phyloP scores from a whole-genome alignment of 2,329 filamentous ascomycete genomes.

The Xylariaceae sp. region DNA sequence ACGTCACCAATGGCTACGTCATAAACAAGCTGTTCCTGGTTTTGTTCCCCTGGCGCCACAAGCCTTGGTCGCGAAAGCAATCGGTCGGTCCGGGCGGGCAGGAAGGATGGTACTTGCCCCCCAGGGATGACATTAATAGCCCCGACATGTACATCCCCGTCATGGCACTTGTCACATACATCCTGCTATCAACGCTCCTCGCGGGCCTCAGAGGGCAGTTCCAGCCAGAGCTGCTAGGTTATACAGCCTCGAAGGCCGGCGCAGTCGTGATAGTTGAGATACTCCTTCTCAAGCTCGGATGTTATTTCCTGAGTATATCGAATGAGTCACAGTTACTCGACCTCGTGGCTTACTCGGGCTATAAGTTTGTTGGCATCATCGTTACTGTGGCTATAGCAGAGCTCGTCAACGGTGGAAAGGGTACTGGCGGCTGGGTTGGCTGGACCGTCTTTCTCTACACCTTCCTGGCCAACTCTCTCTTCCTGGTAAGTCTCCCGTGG shows the following conservation, averaged over 20 bases:
- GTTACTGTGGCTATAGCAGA: conserved; percentile 77
- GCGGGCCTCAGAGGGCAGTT: conserved; percentile 88
- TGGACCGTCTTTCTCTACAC: conserved; percentile 90
- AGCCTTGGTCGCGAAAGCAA: conserved; percentile 93
- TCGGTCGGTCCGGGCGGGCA: conserved; percentile 63
- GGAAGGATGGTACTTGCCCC: conserved; percentile 77
- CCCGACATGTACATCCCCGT: conserved; percentile 97
- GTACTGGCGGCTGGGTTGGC: conserved; percentile 81
- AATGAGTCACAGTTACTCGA: conserved; percentile 92
- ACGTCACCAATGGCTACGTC: conserved; percentile 96
- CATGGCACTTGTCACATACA: conserved; percentile 97
- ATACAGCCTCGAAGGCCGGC: conserved; percentile 79
- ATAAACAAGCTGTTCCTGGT: conserved; percentile 89
- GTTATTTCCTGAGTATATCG: conserved; percentile 88
- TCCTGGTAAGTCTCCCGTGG: conserved; percentile 62
- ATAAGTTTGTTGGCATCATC: conserved; percentile 98
- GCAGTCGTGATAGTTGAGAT: conserved; percentile 84
- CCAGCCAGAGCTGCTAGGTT: conserved; percentile 86
- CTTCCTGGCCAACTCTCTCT: conserved; percentile 90
- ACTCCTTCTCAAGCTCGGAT: conserved; percentile 81
- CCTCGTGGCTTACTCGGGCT: conserved; percentile 91
- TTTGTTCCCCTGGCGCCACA: conserved; percentile 95
- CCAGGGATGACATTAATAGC: conserved; percentile 92
- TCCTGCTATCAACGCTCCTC: conserved; percentile 84
- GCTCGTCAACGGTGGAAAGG: conserved; percentile 68